Evolutionary conservation across 192 early-diverging fungal genomes (phyloP), one percentile per base, ranked within the genome.

Genomic region (Coemansia sp.): DNA sequence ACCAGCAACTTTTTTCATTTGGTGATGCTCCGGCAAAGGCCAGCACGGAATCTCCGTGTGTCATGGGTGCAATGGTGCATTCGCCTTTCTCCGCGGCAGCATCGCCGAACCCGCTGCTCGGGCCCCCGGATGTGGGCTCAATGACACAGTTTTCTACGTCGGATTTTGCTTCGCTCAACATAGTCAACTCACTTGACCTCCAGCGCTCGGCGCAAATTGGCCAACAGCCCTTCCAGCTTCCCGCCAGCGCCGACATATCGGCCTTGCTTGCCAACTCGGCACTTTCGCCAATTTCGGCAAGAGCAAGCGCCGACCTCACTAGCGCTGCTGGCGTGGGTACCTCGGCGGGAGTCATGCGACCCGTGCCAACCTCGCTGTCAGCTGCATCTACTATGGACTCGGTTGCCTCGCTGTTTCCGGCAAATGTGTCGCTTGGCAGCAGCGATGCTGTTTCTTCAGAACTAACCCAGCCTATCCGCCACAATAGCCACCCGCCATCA

Each of bases 151-250:
- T 70, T 30, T 58, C 73, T 34, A 77, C 73, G 18, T 57, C 58
- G 34, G 73, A 62, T 13, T 63, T 77, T 53, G 67, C 66, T 8
- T 77, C 74, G 21, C 62, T 70, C 17, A 70, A 77, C 19, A 45
- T 77, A 51, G 63, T 66, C 31, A 66, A 42, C 43, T 31, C 58
- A 15, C 54, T 69, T 8, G 73, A 77, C 26, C 41, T 58, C n/a
- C 65, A 60, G 47, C 26, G 46, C 4, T 51, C 50, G 15, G 19
- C 23, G 27, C 58, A 59, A 35, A 34, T 30, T 33, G 46, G 37
- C 13, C 38, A 11, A 32, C 22, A 18, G n/a, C n/a, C 17, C 43
- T 45, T 25, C 41, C 27, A 46, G 56, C 47, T 11, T 21, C 52
- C 27, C 18, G 4, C 45, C 11, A 37, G 37, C 8, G 39, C 27